Evolutionary conservation across 495 filamentous ascomycete genomes (phyloP).

Genomic region (Penicillium canariense): DNA sequence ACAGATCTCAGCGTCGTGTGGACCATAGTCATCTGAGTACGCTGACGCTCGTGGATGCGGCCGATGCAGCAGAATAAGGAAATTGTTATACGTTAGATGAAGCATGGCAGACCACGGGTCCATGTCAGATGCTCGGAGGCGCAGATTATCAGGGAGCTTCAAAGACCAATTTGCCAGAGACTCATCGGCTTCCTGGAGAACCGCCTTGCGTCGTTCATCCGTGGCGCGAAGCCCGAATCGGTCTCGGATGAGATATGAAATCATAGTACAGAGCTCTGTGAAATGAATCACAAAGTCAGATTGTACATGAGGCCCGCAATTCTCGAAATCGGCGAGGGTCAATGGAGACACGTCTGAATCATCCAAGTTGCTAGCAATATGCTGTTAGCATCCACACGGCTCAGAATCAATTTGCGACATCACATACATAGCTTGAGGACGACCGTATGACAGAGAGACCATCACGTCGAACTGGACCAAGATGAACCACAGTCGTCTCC

Average conservation of each 20-base stretch:
- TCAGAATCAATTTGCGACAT: neutral
- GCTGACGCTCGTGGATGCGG: slow-evolving; percentile 45
- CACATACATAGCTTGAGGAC: slow-evolving; percentile 49
- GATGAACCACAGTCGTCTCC: slow-evolving; percentile 49
- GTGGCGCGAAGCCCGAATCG: slow-evolving; percentile 41
- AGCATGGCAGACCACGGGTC: slow-evolving; percentile 50
- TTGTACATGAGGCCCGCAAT: slow-evolving; percentile 42
- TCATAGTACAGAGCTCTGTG: slow-evolving; percentile 47
- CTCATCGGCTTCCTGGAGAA: slow-evolving; percentile 45
- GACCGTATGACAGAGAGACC: slow-evolving; percentile 48
- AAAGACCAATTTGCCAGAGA: slow-evolving; percentile 47
- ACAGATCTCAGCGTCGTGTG: slow-evolving; percentile 47
- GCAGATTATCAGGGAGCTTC: slow-evolving; percentile 43
- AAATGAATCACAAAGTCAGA: slow-evolving; percentile 47
- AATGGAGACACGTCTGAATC: slow-evolving; percentile 48
- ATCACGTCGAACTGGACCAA: slow-evolving; percentile 49
- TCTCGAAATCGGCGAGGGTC: slow-evolving; percentile 46
- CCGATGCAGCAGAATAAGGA: slow-evolving; percentile 51
- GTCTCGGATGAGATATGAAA: slow-evolving; percentile 44
- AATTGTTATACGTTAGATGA: slow-evolving; percentile 51
- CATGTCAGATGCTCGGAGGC: slow-evolving; percentile 44
- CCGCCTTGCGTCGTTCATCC: slow-evolving; percentile 42
- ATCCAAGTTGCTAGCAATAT: slow-evolving; percentile 38
- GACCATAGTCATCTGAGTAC: slow-evolving; percentile 45
- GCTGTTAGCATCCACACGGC: slow-evolving; percentile 1